A percentile compares a stretch with the other conserved stretches of the same genome.
Evolutionary conservation across 331 rosid genomes (phyloP).

Genomic region (Quercus phellos): DNA sequence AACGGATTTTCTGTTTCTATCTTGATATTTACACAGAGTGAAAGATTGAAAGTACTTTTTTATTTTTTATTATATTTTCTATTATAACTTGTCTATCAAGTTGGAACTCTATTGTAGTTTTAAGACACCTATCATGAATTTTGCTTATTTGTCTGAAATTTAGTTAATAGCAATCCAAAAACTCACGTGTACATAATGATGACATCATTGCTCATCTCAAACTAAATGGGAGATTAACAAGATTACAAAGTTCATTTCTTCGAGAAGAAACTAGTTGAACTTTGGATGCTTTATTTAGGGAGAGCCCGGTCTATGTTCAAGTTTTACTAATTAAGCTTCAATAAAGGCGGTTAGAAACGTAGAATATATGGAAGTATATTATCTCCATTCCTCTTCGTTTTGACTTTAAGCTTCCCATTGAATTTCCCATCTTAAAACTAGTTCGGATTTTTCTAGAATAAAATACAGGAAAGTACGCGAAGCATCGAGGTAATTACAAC

Average conservation of each 20-base stretch:
- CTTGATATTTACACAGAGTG: accelerated
- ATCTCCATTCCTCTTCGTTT: not conserved
- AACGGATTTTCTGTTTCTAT: too few relatives aligned
- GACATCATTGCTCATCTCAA: too few relatives aligned
- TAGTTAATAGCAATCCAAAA: too few relatives aligned
- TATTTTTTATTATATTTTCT: too few relatives aligned
- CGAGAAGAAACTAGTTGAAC: not conserved
- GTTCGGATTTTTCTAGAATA: not conserved
- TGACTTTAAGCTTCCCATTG: not conserved
- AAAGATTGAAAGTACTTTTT: too few relatives aligned
- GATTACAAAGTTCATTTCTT: too few relatives aligned
- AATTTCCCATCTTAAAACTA: not conserved
- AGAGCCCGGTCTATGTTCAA: not conserved
- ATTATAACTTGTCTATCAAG: too few relatives aligned
- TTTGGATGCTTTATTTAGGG: not conserved
- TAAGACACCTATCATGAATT: too few relatives aligned
- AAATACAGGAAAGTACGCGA: constrained; percentile 16
- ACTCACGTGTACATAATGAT: too few relatives aligned
- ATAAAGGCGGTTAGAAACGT: not conserved
- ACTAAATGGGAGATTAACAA: too few relatives aligned
- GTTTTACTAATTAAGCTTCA: not conserved
- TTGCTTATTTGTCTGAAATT: too few relatives aligned
- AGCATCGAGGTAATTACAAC: constrained; percentile 8
- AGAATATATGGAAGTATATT: not conserved
- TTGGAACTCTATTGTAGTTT: too few relatives aligned